Percentiles rank a stretch among this genome's conserved stretches.
Evolutionary conservation across 2,329 filamentous ascomycete genomes (phyloP).

Genomic region (Penicillium decumbens): DNA sequence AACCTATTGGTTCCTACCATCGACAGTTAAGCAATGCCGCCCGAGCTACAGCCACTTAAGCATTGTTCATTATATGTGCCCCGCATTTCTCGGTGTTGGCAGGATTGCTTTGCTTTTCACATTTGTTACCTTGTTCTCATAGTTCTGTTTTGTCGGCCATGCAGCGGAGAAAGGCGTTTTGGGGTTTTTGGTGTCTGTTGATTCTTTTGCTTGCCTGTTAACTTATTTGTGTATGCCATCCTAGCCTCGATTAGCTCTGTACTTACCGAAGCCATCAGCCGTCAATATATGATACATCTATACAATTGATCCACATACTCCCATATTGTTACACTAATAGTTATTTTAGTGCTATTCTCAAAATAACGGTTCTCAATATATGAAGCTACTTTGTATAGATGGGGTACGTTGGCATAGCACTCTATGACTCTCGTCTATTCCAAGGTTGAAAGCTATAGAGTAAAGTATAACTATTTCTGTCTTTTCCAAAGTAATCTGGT

Average conservation of each 20-base stretch:
- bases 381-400: too few species aligned
- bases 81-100: slow-evolving; percentile 21
- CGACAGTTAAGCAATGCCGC: slow-evolving; percentile 40
- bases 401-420: too few species aligned
- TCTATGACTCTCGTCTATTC: too few species aligned
- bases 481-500: too few species aligned
- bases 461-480: too few species aligned
- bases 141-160: slow-evolving; percentile 3
- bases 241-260: slow-evolving; percentile 9
- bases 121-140: background rate
- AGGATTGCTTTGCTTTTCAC: background rate
- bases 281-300: background rate
- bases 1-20: slow-evolving; percentile 47
- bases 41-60: slow-evolving; percentile 32
- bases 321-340: too few species aligned
- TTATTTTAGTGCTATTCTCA: too few species aligned
- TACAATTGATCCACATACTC: slow-evolving; percentile 3
- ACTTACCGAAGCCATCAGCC: slow-evolving; percentile 15
- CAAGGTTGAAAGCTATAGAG: too few species aligned
- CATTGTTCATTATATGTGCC: slow-evolving; percentile 10
- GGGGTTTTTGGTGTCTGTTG: background rate
- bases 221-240: slow-evolving; percentile 8
- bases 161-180: slow-evolving; percentile 14
- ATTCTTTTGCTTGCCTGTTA: slow-evolving; percentile 1
- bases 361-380: too few species aligned